A percentile compares a stretch with the other conserved stretches of the same genome.
phyloP scores from a whole-genome alignment of 148 eudicot genomes.

The Chenopodium formosanum region DNA sequence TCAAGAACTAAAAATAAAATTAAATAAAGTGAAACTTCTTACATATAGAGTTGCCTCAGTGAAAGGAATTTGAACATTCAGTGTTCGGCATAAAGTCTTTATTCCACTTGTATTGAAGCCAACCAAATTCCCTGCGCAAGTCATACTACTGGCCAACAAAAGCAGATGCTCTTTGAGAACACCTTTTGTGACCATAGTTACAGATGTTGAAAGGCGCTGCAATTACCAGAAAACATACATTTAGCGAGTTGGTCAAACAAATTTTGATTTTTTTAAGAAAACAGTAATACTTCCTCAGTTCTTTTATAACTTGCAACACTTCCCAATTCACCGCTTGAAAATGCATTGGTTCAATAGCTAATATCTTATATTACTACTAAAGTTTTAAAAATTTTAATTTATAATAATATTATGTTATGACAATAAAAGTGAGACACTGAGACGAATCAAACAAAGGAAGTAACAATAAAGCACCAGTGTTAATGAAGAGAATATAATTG shows the following conservation, averaged over 20 bases:
- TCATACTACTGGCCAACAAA: conserved; percentile 91
- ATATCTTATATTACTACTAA: too few species aligned
- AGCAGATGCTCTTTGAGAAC: conserved; percentile 91
- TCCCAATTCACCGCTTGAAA: too few species aligned
- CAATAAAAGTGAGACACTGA: too few species aligned
- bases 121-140: conserved; percentile 75
- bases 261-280: too few species aligned
- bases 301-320: too few species aligned
- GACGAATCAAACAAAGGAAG: too few species aligned
- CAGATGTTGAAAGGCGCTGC: conserved; percentile 94
- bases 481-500: too few species aligned
- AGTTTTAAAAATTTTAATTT: too few species aligned
- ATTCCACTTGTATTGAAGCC: conserved; percentile 86
- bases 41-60: conserved; percentile 93
- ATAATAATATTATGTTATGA: too few species aligned
- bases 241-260: not conserved
- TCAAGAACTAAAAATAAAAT: not conserved
- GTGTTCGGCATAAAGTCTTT: conserved; percentile 65
- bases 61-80: conserved; percentile 82
- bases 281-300: too few species aligned
- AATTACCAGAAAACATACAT: conserved; percentile 12
- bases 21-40: conserved; percentile 25
- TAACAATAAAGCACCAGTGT: not conserved
- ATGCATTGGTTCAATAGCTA: too few species aligned
- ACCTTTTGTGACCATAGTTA: conserved; percentile 86